A percentile compares a stretch with the other conserved stretches of the same genome.
phyloP scores from a whole-genome alignment of 805 yeast species.

The Kodamaea hsintzibuensis region DNA sequence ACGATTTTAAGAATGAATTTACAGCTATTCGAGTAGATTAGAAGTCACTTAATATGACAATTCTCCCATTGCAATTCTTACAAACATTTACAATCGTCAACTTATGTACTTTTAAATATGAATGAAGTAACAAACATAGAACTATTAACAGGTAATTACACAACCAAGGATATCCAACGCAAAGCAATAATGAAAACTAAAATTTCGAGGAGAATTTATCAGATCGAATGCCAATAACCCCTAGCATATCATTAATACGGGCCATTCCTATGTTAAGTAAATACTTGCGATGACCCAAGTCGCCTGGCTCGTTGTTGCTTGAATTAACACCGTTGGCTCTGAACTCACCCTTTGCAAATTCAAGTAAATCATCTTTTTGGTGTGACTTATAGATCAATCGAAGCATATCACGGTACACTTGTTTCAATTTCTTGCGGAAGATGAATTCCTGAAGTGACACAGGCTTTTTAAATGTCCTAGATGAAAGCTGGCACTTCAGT shows the following conservation, averaged over 20 bases:
- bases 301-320: slow-evolving; percentile 20
- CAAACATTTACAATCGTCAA: too few relatives aligned
- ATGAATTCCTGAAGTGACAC: slow-evolving; percentile 38
- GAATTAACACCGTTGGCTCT: slow-evolving; percentile 19
- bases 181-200: background rate
- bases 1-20: too few relatives aligned
- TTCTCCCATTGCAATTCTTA: too few relatives aligned
- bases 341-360: slow-evolving; percentile 36
- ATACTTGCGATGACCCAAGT: slow-evolving; percentile 38
- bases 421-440: slow-evolving; percentile 35
- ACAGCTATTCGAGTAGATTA: too few relatives aligned
- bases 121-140: too few relatives aligned
- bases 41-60: too few relatives aligned
- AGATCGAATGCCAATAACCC: slow-evolving; percentile 19
- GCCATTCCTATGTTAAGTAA: slow-evolving; percentile 36
- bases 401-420: slow-evolving; percentile 33
- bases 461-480: slow-evolving; percentile 4
- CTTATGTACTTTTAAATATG: too few relatives aligned
- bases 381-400: slow-evolving; percentile 38
- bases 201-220: slow-evolving; percentile 4
- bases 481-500: background rate
- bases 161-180: background rate
- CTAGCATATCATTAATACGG: slow-evolving; percentile 25
- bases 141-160: background rate
- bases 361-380: slow-evolving; percentile 35